phyloP scores from a whole-genome alignment of 768 basidiomycete species.

The Tulasnella sp. region DNA sequence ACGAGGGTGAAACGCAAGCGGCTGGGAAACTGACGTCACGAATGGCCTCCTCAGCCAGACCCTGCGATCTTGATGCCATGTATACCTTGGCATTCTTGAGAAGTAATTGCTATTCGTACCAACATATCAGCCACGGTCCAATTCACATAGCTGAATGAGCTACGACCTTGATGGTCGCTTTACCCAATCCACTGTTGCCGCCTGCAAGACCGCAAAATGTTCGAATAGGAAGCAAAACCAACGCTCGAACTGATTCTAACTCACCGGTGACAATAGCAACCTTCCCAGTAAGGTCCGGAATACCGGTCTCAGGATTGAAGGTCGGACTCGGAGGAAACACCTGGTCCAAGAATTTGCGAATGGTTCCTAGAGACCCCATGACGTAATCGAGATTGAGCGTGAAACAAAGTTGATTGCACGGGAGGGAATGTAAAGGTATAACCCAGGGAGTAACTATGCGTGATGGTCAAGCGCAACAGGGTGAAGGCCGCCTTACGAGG shows the following conservation, averaged over 20 bases:
- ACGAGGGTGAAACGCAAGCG: not conserved
- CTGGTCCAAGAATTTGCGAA: constrained; percentile 11
- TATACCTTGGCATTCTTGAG: constrained; percentile 34
- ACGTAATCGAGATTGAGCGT: not conserved
- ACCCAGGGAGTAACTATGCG: not conserved
- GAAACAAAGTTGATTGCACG: not conserved
- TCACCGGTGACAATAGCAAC: constrained; percentile 30
- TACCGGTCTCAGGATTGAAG: constrained; percentile 16
- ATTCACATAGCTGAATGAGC: not conserved
- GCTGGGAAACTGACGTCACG: constrained; percentile 22
- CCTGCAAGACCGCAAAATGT: constrained; percentile 2
- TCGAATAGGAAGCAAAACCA: not conserved
- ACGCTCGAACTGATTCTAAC: not conserved
- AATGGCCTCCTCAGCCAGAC: constrained; percentile 25
- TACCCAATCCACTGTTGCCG: constrained; percentile 25
- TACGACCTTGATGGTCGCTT: constrained; percentile 24
- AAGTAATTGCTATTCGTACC: not conserved
- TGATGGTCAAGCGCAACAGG: no score
- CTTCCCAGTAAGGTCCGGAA: constrained; percentile 26
- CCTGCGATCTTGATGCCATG: constrained; percentile 30
- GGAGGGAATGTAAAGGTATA: not conserved
- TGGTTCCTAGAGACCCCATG: not conserved
- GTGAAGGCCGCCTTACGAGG: no score
- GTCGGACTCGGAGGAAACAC: constrained; percentile 7
- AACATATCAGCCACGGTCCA: not conserved